Evolutionary conservation across 768 basidiomycete species (phyloP).

Genomic region (Tulasnella sp.): DNA sequence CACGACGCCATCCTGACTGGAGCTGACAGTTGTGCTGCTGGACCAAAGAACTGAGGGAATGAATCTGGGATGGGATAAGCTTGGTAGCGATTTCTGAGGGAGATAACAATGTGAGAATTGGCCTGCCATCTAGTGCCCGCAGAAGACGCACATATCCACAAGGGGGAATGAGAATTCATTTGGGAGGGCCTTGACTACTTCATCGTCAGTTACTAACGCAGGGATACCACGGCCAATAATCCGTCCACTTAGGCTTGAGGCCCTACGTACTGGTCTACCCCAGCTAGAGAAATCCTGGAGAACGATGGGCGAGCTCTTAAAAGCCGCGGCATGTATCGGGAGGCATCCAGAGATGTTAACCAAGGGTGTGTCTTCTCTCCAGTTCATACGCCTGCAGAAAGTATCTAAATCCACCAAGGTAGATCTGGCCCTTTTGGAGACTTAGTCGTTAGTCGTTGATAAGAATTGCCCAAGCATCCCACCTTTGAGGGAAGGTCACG

Average conservation of each 20-base stretch:
- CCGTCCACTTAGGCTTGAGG: neutral
- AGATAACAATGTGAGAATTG: neutral
- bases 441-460: no score
- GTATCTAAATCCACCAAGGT: neutral
- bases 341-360: slow-evolving; percentile 4
- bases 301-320: no score
- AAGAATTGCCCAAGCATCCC: neutral
- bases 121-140: neutral
- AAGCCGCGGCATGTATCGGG: no score
- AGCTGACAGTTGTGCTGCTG: neutral
- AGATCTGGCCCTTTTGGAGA: neutral
- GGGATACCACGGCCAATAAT: neutral
- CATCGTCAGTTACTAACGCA: neutral
- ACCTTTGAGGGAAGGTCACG: slow-evolving; percentile 11
- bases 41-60: slow-evolving; percentile 9
- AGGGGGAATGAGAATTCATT: neutral
- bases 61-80: slow-evolving; percentile 15
- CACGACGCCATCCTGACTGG: neutral
- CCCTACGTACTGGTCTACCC: neutral
- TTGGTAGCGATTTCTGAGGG: neutral
- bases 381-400: neutral
- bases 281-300: neutral
- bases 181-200: neutral
- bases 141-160: neutral
- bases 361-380: slow-evolving; percentile 2